Evolutionary conservation across 441 rosid genomes (phyloP).

Genomic region (Brassica hybrid): DNA sequence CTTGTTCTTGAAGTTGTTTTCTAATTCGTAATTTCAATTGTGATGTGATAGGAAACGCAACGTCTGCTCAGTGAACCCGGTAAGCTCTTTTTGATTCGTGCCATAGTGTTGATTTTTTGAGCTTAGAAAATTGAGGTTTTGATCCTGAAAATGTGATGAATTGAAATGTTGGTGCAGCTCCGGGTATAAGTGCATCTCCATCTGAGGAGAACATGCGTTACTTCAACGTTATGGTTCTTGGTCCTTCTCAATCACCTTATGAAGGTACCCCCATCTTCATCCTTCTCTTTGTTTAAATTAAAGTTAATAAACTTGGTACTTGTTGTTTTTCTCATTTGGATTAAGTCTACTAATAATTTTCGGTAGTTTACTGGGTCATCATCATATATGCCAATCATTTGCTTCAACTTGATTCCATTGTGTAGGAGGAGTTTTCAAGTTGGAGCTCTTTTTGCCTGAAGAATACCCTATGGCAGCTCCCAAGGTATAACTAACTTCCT

Average conservation of each 20-base stretch:
- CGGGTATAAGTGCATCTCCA: constrained; percentile 96
- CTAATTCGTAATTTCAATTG: not conserved
- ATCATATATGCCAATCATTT: constrained; percentile 8
- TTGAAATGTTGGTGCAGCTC: constrained; percentile 56
- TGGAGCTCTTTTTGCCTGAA: constrained; percentile 94
- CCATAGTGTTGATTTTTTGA: too few relatives aligned
- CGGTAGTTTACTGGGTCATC: not conserved
- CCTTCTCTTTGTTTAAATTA: too few relatives aligned
- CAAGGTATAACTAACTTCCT: constrained; percentile 55
- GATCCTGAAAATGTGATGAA: not conserved
- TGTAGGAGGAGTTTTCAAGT: constrained; percentile 93
- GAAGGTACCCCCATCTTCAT: constrained; percentile 50
- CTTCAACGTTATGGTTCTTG: constrained; percentile 97
- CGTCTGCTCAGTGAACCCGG: not conserved
- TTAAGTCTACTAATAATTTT: not conserved
- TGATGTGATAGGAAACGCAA: not conserved
- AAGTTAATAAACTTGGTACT: not conserved
- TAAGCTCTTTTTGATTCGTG: not conserved
- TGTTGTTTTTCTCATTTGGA: not conserved
- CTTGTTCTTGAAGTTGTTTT: too few relatives aligned
- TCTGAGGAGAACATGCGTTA: constrained; percentile 96
- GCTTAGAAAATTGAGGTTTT: too few relatives aligned
- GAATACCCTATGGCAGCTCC: constrained; percentile 99
- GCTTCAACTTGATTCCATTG: not conserved
- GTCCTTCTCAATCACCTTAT: constrained; percentile 98